phyloP scores from a whole-genome alignment of 345 rosid genomes.

The Pelargonium nanum region DNA sequence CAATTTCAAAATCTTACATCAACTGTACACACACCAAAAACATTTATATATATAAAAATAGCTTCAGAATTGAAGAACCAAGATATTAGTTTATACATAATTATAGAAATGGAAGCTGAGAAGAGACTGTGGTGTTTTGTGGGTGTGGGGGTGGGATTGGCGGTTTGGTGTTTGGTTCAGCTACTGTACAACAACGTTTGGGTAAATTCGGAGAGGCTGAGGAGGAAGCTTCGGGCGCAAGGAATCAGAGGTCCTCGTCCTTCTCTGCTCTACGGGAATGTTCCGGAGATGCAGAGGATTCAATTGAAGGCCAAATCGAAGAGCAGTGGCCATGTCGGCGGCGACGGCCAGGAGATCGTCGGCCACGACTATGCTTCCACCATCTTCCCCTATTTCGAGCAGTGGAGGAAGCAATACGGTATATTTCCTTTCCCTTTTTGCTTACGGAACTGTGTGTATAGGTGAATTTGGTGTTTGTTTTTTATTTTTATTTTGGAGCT shows the following conservation, averaged over 20 bases:
- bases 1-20: too few species aligned
- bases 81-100: too few species aligned
- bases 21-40: too few species aligned
- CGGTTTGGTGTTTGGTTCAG: conserved; percentile 11
- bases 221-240: conserved; percentile 41
- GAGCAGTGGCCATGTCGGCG: not conserved
- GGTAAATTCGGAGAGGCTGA: conserved; percentile 16
- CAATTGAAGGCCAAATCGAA: conserved; percentile 16
- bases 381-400: conserved; percentile 65
- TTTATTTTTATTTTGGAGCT: not conserved
- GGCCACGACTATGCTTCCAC: conserved; percentile 66
- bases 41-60: too few species aligned
- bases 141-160: conserved; percentile 1
- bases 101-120: too few species aligned
- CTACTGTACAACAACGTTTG: conserved; percentile 14
- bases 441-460: too few species aligned
- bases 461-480: not conserved
- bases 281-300: conserved; percentile 55
- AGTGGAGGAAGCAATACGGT: conserved; percentile 76
- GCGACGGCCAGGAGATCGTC: conserved; percentile 19
- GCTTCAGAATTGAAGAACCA: too few species aligned
- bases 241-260: conserved; percentile 66
- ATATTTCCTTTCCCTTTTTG: not conserved
- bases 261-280: conserved; percentile 48
- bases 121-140: not conserved